Percentiles rank a stretch among this genome's conserved stretches.
Conservation (phyloP, 495 filamentous ascomycete genomes). For the Tetracladium setigerum region DNA sequence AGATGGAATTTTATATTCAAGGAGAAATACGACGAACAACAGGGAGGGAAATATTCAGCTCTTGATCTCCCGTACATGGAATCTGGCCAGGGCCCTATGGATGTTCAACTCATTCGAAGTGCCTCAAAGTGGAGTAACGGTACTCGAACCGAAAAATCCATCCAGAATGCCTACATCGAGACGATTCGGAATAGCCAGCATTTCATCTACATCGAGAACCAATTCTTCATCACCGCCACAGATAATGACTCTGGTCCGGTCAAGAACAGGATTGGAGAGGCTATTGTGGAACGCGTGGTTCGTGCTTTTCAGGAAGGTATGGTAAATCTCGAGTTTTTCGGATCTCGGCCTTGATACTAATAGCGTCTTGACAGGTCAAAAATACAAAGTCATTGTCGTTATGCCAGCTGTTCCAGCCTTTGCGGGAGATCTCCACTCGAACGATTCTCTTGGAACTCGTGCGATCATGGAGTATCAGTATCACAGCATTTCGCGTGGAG, state of each 20-base stretch:
- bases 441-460: constrained; percentile 74
- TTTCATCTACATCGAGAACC: constrained; percentile 93
- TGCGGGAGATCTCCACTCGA: constrained; percentile 75
- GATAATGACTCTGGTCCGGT: constrained; percentile 68
- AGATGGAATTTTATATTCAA: constrained; percentile 92
- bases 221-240: constrained; percentile 96
- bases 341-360: too few species aligned
- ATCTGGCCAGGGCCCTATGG: constrained; percentile 27
- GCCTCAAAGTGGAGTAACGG: constrained; percentile 33
- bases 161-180: constrained; percentile 81
- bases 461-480: constrained; percentile 98
- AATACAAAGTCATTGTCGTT: constrained; percentile 77
- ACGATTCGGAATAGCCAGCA: constrained; percentile 74
- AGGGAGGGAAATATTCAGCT: constrained; percentile 52
- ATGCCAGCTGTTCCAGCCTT: constrained; percentile 90
- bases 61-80: constrained; percentile 29
- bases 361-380: constrained; percentile 9
- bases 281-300: constrained; percentile 82
- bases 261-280: constrained; percentile 77
- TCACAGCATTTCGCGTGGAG: constrained; percentile 78
- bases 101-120: constrained; percentile 57
- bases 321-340: background rate
- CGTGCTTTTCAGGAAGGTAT: constrained; percentile 64
- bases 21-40: constrained; percentile 67
- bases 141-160: constrained; percentile 49